A percentile compares a stretch with the other conserved stretches of the same genome.
Evolutionary conservation across 768 basidiomycete species (phyloP).

Genomic region (Lactarius hatsudake): DNA sequence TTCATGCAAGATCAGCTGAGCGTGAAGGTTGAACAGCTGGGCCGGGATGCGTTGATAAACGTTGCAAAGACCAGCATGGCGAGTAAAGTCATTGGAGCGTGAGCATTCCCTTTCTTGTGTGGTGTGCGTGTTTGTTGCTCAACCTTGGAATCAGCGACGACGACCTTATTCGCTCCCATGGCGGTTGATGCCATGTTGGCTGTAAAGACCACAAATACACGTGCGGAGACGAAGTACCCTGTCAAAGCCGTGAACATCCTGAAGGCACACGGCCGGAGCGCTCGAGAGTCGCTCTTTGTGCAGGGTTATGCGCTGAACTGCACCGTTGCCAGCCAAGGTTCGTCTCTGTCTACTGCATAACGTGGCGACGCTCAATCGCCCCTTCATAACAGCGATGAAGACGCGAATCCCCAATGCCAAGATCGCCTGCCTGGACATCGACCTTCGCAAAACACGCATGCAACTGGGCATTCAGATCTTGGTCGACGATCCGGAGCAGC

Average conservation of each 20-base stretch:
- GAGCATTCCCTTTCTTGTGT: constrained; percentile 38
- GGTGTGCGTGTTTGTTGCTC: constrained; percentile 14
- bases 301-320: constrained; percentile 98
- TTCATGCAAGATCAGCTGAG: constrained; percentile 98
- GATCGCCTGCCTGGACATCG: constrained; percentile 98
- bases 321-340: constrained; percentile 98
- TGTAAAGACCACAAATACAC: constrained; percentile 88
- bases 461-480: constrained; percentile 96
- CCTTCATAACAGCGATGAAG: constrained; percentile 78
- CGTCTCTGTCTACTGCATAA: constrained; percentile 26
- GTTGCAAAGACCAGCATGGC: constrained; percentile 98
- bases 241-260: constrained; percentile 98
- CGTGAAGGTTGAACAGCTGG: constrained; percentile 90
- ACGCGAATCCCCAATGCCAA: constrained; percentile 90
- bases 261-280: constrained; percentile 95
- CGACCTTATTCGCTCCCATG: constrained; percentile 94
- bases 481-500: constrained; percentile 92
- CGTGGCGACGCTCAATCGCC: not conserved
- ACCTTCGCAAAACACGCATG: constrained; percentile 95
- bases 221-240: constrained; percentile 97
- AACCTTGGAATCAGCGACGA: constrained; percentile 65
- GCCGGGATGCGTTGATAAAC: constrained; percentile 88
- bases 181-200: constrained; percentile 99
- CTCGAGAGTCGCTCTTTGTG: constrained; percentile 91
- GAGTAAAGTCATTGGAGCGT: constrained; percentile 98